Conservation (phyloP, 1,284 basidiomycete genomes). For the Clitocybe nebularis region DNA sequence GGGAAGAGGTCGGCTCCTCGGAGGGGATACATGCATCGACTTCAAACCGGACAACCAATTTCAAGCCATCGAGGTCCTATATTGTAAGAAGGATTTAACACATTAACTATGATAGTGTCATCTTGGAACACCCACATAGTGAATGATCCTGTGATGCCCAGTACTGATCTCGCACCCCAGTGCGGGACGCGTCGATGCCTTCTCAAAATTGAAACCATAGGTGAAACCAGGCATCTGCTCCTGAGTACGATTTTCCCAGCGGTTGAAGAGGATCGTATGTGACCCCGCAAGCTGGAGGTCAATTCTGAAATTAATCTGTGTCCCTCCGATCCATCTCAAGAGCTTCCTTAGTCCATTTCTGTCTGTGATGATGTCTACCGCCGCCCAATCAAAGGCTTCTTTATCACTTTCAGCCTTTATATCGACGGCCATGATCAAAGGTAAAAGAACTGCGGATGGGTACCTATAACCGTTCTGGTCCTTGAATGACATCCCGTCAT, state of each 20-base stretch:
- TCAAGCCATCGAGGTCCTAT: slow-evolving; percentile 37
- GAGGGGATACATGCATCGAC: slow-evolving; percentile 39
- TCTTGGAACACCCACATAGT: slow-evolving; percentile 49
- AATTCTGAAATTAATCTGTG: slow-evolving; percentile 47
- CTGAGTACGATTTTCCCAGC: slow-evolving; percentile 39
- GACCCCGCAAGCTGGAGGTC: slow-evolving; percentile 52
- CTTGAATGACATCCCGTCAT: slow-evolving; percentile 37
- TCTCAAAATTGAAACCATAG: slow-evolving; percentile 50
- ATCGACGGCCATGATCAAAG: slow-evolving; percentile 49
- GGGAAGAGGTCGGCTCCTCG: slow-evolving; percentile 15
- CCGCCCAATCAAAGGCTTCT: slow-evolving; percentile 41
- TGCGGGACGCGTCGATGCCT: slow-evolving; percentile 37
- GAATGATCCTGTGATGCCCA: slow-evolving; percentile 49
- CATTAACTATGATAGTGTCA: slow-evolving; percentile 20
- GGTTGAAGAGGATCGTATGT: slow-evolving; percentile 48
- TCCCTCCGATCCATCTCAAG: slow-evolving; percentile 43
- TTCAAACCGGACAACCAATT: slow-evolving; percentile 43
- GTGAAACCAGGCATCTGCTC: slow-evolving; percentile 31
- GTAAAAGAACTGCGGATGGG: slow-evolving; percentile 36
- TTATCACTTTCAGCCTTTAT: slow-evolving; percentile 28
- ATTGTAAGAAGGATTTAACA: not conserved
- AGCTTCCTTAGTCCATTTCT: slow-evolving; percentile 56
- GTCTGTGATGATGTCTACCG: slow-evolving; percentile 54
- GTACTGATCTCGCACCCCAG: slow-evolving; percentile 37
- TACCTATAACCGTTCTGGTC: slow-evolving; percentile 51